Evolutionary conservation across 2,329 filamentous ascomycete species (phyloP), one percentile per base, ranked within the genome.

Genomic region (Botryotinia globosa): DNA sequence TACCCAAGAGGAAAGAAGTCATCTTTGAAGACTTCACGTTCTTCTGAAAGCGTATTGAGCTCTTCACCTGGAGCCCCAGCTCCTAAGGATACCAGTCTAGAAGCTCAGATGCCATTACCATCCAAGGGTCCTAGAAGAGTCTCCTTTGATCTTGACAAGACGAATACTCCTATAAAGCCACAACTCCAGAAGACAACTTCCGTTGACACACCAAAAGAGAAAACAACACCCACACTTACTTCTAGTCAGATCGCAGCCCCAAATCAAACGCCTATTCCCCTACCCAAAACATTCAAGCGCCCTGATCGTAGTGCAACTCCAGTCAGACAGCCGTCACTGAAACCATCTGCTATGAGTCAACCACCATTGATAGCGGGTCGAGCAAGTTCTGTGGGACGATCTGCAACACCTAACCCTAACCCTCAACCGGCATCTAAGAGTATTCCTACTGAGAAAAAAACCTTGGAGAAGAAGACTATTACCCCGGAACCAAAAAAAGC

Each of bases 1-100:
- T 75, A 79, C 45, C 78, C 78, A 25, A 73, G 44, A 39, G 75
- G 76, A 18, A 75, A 75, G 45, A 79, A 77, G 63, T 77, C 78
- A 18, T 73, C 76, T 65, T 59, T 78, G 8, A 79, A 77, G 37
- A 67, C 32, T 56, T 73, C 67, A 32, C 51, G 48, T 29, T 76
- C 77, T 45, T 77, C 76, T n/a, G 75, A 77, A 61, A 71, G 73
- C 4, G 22, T 73, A 16, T 65, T 32, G 68, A 77, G 74, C 69
- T 77, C 76, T 20, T 78, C 78, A 34, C 72, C 77, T 10, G 74
- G 76, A 16, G 74, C 74, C 6, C 69, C 65, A 10, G 54, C 68
- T 45, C 56, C 51, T 18, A 74, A 62, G 32, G 76, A 74, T 48
- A 74, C 75, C 54, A 73, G 76, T n/a, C 69, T 77, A 58, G 77